Evolutionary conservation across 2,329 filamentous ascomycete genomes (phyloP).

Genomic region (Leptographium flavum): DNA sequence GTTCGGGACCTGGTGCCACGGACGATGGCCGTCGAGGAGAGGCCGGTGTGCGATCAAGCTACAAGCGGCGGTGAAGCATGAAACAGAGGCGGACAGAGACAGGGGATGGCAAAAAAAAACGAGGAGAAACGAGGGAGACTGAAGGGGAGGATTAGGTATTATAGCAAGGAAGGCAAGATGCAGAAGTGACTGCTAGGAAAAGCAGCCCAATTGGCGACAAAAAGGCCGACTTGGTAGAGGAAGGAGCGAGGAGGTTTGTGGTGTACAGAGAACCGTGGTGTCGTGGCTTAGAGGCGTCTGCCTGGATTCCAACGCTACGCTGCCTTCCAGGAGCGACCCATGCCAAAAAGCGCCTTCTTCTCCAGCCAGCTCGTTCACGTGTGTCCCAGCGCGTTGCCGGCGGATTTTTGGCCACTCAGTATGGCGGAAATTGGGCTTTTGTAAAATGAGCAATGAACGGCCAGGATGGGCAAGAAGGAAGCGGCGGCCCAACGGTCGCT

Average conservation of each 20-base stretch:
- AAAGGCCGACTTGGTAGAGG: constrained; percentile 5
- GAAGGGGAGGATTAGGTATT: neutral
- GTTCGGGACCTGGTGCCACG: neutral
- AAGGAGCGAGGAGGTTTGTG: constrained; percentile 6
- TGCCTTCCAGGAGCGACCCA: neutral
- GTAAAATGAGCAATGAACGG: neutral
- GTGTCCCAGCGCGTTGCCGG: too few relatives aligned
- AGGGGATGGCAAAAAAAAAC: neutral
- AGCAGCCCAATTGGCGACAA: constrained; percentile 10
- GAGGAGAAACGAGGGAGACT: neutral
- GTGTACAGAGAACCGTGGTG: neutral
- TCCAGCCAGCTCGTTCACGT: neutral
- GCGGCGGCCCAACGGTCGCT: too few relatives aligned
- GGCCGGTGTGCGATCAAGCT: neutral
- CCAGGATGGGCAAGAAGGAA: neutral
- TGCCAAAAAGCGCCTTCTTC: neutral
- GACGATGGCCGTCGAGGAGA: neutral
- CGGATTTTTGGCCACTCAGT: neutral
- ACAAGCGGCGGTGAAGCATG: neutral
- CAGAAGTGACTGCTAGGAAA: constrained; percentile 6
- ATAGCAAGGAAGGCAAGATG: neutral
- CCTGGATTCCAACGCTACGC: neutral
- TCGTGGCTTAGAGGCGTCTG: neutral
- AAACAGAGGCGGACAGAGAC: neutral
- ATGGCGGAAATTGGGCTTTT: neutral